These are phyloP conservation scores for Centrapalus pauciflorus DNA, from an alignment of 129 eudicot genomes.

Conservation along the genomic window DNA sequence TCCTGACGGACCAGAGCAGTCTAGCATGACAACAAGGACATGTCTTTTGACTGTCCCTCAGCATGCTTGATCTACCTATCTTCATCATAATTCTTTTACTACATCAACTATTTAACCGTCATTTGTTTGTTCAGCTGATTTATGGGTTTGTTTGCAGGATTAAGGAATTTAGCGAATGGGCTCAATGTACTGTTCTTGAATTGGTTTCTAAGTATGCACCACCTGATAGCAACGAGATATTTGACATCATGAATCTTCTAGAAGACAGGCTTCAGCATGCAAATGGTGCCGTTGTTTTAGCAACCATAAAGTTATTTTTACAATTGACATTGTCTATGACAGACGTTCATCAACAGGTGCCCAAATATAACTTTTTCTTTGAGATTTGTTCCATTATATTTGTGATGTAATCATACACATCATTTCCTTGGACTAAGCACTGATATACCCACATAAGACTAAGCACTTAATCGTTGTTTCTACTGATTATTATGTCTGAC, in stretches of 20 bases:
- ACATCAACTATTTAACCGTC: too few relatives aligned
- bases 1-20: too few relatives aligned
- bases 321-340: conserved; percentile 92
- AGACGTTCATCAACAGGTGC: conserved; percentile 95
- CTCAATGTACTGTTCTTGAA: conserved; percentile 92
- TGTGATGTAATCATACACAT: background rate
- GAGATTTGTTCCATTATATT: background rate
- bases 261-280: conserved; percentile 99
- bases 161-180: conserved; percentile 96
- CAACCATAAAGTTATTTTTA: conserved; percentile 89
- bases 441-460: background rate
- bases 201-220: conserved; percentile 90
- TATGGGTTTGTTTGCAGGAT: conserved; percentile 50
- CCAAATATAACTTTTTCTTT: background rate
- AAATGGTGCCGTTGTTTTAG: conserved; percentile 95
- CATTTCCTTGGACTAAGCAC: background rate
- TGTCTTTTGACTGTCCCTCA: too few relatives aligned
- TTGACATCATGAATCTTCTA: conserved; percentile 95
- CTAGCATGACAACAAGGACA: too few relatives aligned
- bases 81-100: background rate
- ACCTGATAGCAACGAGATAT: conserved; percentile 82
- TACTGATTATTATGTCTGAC: background rate
- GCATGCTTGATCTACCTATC: too few relatives aligned
- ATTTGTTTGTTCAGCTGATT: conserved; percentile 17
- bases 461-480: background rate